Evolutionary conservation across 2,329 filamentous ascomycete species (phyloP).

Genomic region (Alternaria arbusti): DNA sequence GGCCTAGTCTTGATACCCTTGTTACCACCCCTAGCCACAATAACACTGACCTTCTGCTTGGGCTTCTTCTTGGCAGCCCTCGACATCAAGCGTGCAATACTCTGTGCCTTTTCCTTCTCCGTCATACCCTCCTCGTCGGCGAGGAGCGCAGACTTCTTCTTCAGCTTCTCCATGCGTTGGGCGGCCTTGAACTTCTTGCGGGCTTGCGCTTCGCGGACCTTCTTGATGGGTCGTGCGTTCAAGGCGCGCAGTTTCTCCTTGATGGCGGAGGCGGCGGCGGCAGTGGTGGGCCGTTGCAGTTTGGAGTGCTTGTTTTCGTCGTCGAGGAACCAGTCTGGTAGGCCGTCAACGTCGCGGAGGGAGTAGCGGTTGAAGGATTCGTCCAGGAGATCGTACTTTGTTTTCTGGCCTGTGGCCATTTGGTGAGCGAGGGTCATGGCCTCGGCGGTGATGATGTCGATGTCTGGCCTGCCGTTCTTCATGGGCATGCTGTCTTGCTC

Average conservation of each 20-base stretch:
- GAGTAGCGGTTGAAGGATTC: constrained; percentile 93
- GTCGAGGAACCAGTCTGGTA: constrained; percentile 98
- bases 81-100: constrained; percentile 80
- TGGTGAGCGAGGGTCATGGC: constrained; percentile 97
- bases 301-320: constrained; percentile 87
- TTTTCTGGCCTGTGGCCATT: constrained; percentile 85
- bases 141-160: constrained; percentile 93
- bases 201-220: constrained; percentile 94
- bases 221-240: constrained; percentile 98
- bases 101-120: constrained; percentile 92
- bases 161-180: constrained; percentile 88
- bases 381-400: constrained; percentile 79
- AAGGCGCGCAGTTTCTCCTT: constrained; percentile 91
- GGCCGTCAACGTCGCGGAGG: constrained; percentile 86
- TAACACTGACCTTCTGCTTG: constrained; percentile 80
- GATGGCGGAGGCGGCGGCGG: constrained; percentile 87
- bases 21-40: constrained; percentile 86
- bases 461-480: constrained; percentile 74
- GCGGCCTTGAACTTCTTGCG: constrained; percentile 97
- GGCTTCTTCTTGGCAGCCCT: constrained; percentile 87
- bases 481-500: constrained; percentile 68
- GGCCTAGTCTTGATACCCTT: constrained; percentile 85
- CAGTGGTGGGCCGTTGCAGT: constrained; percentile 85
- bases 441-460: constrained; percentile 99
- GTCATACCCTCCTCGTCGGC: constrained; percentile 90